phyloP scores from a whole-genome alignment of 257 asterid species.

The Avicennia marina region DNA sequence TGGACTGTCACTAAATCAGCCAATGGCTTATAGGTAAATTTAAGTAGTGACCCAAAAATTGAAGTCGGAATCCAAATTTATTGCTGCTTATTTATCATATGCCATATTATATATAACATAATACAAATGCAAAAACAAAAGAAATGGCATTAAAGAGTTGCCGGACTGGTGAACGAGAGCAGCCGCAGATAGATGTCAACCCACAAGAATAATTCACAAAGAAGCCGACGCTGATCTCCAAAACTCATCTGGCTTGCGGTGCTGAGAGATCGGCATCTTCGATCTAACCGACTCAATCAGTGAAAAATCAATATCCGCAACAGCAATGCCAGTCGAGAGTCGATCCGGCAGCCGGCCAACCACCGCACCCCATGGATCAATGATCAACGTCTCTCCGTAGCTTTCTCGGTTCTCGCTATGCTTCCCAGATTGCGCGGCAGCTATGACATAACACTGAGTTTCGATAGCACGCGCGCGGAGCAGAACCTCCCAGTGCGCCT shows the following conservation, averaged over 20 bases:
- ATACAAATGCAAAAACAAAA: no score
- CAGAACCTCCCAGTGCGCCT: conserved; percentile 93
- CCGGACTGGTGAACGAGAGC: no score
- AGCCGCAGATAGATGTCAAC: no score
- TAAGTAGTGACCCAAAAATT: no score
- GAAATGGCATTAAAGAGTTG: no score
- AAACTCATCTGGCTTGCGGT: conserved; percentile 66
- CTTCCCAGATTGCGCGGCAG: conserved; percentile 91
- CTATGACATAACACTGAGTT: conserved; percentile 93
- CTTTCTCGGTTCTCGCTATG: conserved; percentile 82
- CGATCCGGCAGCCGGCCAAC: conserved; percentile 69
- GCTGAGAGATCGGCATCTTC: conserved; percentile 83
- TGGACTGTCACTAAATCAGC: no score
- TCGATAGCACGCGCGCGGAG: conserved; percentile 96
- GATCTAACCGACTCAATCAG: conserved; percentile 61
- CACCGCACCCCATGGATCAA: conserved; percentile 93
- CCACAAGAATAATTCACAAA: no score
- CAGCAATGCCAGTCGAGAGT: conserved; percentile 68
- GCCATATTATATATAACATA: no score
- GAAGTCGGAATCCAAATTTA: no score
- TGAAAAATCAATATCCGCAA: conserved; percentile 82
- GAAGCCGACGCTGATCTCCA: conserved; percentile 47
- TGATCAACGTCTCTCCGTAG: conserved; percentile 74
- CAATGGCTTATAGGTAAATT: no score
- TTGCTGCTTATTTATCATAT: no score